Percentiles rank a stretch among this genome's conserved stretches.
Conservation (phyloP, 164 flowering plant species). For the Aristolochia fimbriata region DNA sequence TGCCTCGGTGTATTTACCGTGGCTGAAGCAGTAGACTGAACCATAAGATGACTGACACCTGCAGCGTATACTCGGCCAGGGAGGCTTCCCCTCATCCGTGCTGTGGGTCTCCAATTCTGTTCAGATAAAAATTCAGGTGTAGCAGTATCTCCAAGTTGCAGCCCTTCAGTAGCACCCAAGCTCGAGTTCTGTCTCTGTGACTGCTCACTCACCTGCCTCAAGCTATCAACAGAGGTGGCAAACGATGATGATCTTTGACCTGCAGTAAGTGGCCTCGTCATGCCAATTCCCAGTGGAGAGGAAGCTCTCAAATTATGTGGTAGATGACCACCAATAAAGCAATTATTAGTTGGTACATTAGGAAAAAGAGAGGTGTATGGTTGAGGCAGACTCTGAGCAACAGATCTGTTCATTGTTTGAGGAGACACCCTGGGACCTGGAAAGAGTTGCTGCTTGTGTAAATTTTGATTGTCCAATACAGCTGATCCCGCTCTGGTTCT, state of each 20-base stretch:
- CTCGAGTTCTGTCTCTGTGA: not conserved
- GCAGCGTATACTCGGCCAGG: constrained; percentile 38
- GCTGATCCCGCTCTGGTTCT: constrained; percentile 10
- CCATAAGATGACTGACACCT: constrained; percentile 39
- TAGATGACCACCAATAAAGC: constrained; percentile 7
- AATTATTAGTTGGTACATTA: not conserved
- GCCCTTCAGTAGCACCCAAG: not conserved
- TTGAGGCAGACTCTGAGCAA: constrained; percentile 8
- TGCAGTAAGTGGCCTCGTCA: not conserved
- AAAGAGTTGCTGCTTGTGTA: constrained; percentile 13
- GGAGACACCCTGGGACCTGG: constrained; percentile 13
- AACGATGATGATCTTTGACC: constrained; percentile 11
- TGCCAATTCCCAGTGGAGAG: not conserved
- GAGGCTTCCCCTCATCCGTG: constrained; percentile 84
- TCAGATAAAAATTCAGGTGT: constrained; percentile 25
- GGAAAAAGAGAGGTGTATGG: constrained; percentile 10
- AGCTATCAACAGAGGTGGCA: constrained; percentile 6
- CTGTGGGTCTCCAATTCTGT: constrained; percentile 51
- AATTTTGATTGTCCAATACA: constrained; percentile 17
- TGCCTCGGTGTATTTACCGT: too few relatives aligned
- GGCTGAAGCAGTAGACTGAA: constrained; percentile 31
- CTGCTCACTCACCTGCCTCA: not conserved
- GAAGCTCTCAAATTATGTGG: constrained; percentile 11
- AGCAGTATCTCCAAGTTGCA: constrained; percentile 5
- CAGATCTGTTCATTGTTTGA: constrained; percentile 21